Evolutionary conservation across 805 yeast species (phyloP), one percentile per base, ranked within the genome.

Genomic region (Candida nitratophila): DNA sequence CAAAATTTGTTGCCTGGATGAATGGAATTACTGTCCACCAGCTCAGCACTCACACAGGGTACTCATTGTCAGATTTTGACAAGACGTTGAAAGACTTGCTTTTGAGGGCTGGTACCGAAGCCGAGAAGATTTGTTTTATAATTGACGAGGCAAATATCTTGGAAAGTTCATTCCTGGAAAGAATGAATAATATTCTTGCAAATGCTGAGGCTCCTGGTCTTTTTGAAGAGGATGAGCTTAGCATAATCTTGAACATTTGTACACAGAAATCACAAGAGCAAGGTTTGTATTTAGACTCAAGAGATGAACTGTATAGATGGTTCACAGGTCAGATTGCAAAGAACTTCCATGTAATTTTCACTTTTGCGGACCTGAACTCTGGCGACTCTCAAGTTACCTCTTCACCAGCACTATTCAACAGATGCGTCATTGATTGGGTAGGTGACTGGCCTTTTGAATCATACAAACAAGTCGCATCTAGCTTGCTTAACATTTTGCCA

Each of bases 191-290:
- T 0, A 65, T 91, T n/a, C 70, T 91, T 33, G 96, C 97, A 0
- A 91, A 91, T 61, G 86, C 96, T 0, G 97, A 91, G 55, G 73
- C 89, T 33, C 96, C 96, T 1, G 96, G 96, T 4, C 65, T 91
- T 14, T 91, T 87, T 59, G 85, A 77, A 44, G 89, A 81, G 0
- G 95, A 86, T 10, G 90, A 86, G 9, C 73, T 68, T 41, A 64
- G 64, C 0, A 46, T 68, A 2, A 63, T 90, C 44, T 65, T 85
- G 67, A 61, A 60, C 1, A 51, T 73, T 1, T 80, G 95, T 46
- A 61, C 70, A 11, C 80, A 78, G 14, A 79, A 74, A 40, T 71
- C 86, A 0, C 71, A 73, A 33, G 58, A 73, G 3, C 78, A 75
- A 39, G 95, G 95, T 0, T 55, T 81, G 3, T 57, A 79, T 17